phyloP scores from a whole-genome alignment of 176 grass and related monocot species.

The Musa troglodytarum region DNA sequence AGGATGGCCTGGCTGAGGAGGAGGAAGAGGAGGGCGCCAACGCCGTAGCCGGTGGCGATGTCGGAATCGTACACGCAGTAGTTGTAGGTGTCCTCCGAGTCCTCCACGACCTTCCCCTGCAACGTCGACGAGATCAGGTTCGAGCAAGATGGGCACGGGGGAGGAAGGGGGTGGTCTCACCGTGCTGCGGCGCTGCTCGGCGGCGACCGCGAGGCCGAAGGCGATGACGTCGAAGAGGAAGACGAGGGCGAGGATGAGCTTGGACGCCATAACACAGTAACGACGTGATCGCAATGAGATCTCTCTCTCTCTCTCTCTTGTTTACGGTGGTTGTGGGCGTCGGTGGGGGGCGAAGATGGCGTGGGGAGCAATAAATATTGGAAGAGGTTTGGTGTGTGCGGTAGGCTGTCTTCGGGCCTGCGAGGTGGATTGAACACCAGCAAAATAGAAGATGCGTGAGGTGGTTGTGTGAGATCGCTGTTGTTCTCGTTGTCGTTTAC shows the following conservation, averaged over 20 bases:
- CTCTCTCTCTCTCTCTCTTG: not conserved
- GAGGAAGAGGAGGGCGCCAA: conserved; percentile 12
- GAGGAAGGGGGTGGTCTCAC: conserved; percentile 7
- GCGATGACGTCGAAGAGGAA: conserved; percentile 68
- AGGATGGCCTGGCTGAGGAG: conserved; percentile 11
- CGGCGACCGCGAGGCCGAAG: conserved; percentile 78
- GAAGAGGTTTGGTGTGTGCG: not conserved
- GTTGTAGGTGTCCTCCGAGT: conserved; percentile 10
- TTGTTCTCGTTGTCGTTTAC: no score
- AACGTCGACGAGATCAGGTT: not conserved
- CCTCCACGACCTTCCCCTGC: conserved; percentile 6
- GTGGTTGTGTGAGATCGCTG: no score
- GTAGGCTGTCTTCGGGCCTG: not conserved
- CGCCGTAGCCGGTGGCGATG: conserved; percentile 20
- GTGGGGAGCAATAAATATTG: not conserved
- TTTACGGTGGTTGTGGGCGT: conserved; percentile 8
- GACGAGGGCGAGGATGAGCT: conserved; percentile 54
- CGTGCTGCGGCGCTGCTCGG: conserved; percentile 88
- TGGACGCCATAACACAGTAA: conserved; percentile 35
- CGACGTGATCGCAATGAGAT: not conserved
- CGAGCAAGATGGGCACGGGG: not conserved
- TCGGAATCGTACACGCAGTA: conserved; percentile 19
- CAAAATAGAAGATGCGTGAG: not conserved
- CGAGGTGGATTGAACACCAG: not conserved
- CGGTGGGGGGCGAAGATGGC: not conserved